These are phyloP conservation scores for Calocybe cyanea DNA, from an alignment of 768 basidiomycete genomes.

Conservation along the genomic window DNA sequence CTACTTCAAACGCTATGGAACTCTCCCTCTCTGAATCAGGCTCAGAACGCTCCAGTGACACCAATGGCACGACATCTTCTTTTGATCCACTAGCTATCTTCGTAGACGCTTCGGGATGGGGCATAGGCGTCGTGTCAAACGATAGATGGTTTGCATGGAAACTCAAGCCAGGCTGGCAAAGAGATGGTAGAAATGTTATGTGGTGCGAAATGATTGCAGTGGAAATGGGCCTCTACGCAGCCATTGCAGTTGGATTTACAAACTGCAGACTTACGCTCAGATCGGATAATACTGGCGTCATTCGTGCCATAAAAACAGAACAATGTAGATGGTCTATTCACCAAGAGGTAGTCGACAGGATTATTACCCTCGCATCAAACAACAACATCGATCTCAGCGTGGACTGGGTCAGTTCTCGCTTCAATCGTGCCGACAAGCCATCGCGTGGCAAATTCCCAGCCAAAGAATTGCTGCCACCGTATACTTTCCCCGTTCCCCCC, in stretches of 20 bases:
- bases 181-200: conserved; percentile 28
- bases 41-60: too few relatives aligned
- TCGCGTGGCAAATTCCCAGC: too few relatives aligned
- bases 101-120: conserved; percentile 39
- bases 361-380: conserved; percentile 6
- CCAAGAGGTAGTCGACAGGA: conserved; percentile 24
- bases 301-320: conserved; percentile 27
- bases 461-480: too few relatives aligned
- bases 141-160: conserved; percentile 37
- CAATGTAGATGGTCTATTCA: conserved; percentile 22
- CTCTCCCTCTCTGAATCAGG: too few relatives aligned
- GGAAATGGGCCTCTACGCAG: conserved; percentile 33
- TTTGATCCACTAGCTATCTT: too few relatives aligned
- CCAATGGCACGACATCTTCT: too few relatives aligned
- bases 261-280: conserved; percentile 25
- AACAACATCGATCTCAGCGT: neutral
- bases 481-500: too few relatives aligned
- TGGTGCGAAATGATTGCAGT: conserved; percentile 45
- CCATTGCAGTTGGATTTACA: conserved; percentile 20
- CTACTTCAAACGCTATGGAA: too few relatives aligned
- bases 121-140: conserved; percentile 35
- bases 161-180: conserved; percentile 26
- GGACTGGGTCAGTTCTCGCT: conserved; percentile 5
- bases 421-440: too few relatives aligned
- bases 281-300: conserved; percentile 40